Evolutionary conservation across 2,329 filamentous ascomycete genomes (phyloP).

Genomic region (Fusarium duplospermum): DNA sequence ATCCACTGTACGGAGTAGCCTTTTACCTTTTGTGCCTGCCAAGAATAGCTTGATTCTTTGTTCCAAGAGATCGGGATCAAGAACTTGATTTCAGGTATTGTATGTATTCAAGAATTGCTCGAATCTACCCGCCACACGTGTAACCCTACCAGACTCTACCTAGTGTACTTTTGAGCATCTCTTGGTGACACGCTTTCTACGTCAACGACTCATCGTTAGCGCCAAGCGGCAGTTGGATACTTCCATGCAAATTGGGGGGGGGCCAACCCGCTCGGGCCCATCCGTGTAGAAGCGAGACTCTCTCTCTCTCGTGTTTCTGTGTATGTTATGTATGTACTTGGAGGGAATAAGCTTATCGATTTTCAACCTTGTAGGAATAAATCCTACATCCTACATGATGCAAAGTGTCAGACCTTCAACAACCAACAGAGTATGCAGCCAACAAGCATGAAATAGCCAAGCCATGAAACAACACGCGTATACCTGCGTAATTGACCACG

Average conservation of each 20-base stretch:
- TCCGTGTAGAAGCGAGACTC: not conserved
- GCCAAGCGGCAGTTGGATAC: not conserved
- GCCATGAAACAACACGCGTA: not conserved
- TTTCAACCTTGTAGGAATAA: not conserved
- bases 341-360: not conserved
- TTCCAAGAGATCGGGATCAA: too few relatives aligned
- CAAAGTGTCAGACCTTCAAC: not conserved
- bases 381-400: not conserved
- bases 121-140: constrained; percentile 1
- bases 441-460: not conserved
- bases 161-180: not conserved
- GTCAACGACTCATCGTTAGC: not conserved
- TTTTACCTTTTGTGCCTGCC: not conserved
- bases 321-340: not conserved
- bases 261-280: not conserved
- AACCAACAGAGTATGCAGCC: not conserved
- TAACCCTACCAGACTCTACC: not conserved
- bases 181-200: not conserved
- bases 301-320: not conserved
- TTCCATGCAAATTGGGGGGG: not conserved
- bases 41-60: not conserved
- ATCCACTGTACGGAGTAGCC: too few relatives aligned
- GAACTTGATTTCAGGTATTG: too few relatives aligned
- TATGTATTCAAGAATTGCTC: not conserved
- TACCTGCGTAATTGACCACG: not conserved